phyloP scores from a whole-genome alignment of 2,329 filamentous ascomycete species.

The Hypomyces rosellus region DNA sequence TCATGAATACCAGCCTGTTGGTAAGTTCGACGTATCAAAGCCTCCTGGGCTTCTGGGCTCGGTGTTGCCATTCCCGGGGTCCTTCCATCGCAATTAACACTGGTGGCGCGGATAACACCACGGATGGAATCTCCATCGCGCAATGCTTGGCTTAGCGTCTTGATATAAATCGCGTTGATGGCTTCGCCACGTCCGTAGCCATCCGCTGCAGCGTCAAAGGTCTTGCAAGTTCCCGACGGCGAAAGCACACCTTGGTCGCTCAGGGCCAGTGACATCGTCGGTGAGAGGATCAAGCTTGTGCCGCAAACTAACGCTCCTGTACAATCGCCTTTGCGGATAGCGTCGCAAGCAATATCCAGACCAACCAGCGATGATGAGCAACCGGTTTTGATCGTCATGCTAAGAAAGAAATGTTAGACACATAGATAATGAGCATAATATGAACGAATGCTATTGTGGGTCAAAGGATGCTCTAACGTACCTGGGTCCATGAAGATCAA shows the following conservation, averaged over 20 bases:
- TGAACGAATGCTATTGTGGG: background rate
- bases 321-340: constrained; percentile 18
- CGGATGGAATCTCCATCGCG: constrained; percentile 31
- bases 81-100: constrained; percentile 32
- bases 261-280: constrained; percentile 11
- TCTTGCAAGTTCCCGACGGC: constrained; percentile 21
- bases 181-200: constrained; percentile 41
- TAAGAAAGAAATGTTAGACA: background rate
- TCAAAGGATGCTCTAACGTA: background rate
- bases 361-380: constrained; percentile 25
- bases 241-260: constrained; percentile 10
- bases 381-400: constrained; percentile 26
- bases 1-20: constrained; percentile 13
- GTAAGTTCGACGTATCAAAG: constrained; percentile 26
- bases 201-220: constrained; percentile 25
- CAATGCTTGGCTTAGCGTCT: constrained; percentile 35
- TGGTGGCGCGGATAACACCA: constrained; percentile 26
- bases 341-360: constrained; percentile 22
- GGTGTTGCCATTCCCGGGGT: constrained; percentile 36
- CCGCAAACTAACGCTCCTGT: constrained; percentile 20
- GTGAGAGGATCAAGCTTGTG: constrained; percentile 16
- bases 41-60: constrained; percentile 22
- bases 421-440: background rate
- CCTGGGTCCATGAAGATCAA: constrained; percentile 18
- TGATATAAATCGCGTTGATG: constrained; percentile 29